Evolutionary conservation across 2,329 filamentous ascomycete genomes (phyloP), one percentile per base, ranked within the genome.

Genomic region (Biscogniauxia sp.): DNA sequence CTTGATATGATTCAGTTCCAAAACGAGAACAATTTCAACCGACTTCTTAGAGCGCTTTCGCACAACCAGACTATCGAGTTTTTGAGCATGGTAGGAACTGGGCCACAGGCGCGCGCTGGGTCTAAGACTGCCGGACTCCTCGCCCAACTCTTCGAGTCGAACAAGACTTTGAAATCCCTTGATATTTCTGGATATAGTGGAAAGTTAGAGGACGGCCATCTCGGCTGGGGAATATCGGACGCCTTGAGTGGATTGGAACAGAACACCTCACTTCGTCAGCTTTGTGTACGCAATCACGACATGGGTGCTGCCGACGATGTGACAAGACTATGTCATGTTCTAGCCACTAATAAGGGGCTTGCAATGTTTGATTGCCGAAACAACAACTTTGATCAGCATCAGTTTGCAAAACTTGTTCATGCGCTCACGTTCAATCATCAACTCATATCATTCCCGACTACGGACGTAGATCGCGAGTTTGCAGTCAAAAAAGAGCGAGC

Each of bases 1-100:
- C 71, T 85, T 62, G 80, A 84, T 63, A 85, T 86, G 82, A 74
- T 85, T n/a, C 82, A 85, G 62, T 85, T 86, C 64, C 74, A 76
- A 20, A 72, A 79, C 49, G 83, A 85, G 67, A 69, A 70, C 9
- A 83, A 78, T 66, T 86, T 83, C 64, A 76, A 83, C 58, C 77
- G 77, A 57, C 76, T 86, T 4, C 70, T 86, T 61, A 74, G 72
- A 17, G 81, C 83, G 2, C 72, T 86, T 55, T 77, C 82, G 0
- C 67, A 76, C n/a, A 84, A 82, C 61, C 77, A 73, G 13, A 78
- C 80, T 4, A 80, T 86, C 52, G 73, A 79, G 50, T 80, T 82
- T 52, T 74, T 86, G 41, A 85, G 80, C 61, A 73, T 86, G 53
- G 82, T 81, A 0, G 84, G 84, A 20, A 84, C 83, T 4, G 80